Percentiles rank a stretch among this genome's conserved stretches.
Evolutionary conservation across 2,329 filamentous ascomycete genomes (phyloP).

Genomic region (Apiospora pterosperma): DNA sequence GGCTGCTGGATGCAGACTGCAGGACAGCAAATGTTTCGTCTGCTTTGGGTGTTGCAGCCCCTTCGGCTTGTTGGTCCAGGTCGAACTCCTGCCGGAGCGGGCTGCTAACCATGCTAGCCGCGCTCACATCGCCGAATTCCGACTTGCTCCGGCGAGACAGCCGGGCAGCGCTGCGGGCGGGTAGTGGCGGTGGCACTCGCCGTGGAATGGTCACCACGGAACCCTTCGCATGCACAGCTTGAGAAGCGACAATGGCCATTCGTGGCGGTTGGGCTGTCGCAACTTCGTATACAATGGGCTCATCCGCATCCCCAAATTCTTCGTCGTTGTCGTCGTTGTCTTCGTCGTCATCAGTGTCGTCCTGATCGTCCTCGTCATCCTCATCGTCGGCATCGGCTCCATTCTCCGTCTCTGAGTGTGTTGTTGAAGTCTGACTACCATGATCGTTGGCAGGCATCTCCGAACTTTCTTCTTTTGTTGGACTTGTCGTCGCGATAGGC

Average conservation of each 20-base stretch:
- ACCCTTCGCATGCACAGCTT: slow-evolving; percentile 68
- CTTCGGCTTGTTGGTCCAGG: slow-evolving; percentile 16
- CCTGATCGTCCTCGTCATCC: slow-evolving; percentile 28
- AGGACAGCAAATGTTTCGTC: slow-evolving; percentile 9
- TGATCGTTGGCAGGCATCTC: not conserved
- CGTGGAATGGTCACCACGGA: slow-evolving; percentile 84
- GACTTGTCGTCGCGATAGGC: slow-evolving; percentile 13
- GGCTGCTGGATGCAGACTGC: not conserved
- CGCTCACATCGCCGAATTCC: slow-evolving; percentile 58
- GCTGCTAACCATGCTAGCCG: slow-evolving; percentile 41
- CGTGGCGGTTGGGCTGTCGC: slow-evolving; percentile 53
- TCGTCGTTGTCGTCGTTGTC: slow-evolving; percentile 44
- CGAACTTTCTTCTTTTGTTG: slow-evolving; percentile 1
- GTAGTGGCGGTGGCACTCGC: slow-evolving; percentile 72
- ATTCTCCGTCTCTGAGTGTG: slow-evolving; percentile 16
- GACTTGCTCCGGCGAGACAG: slow-evolving; percentile 45
- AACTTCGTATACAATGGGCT: slow-evolving; percentile 68
- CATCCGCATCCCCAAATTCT: slow-evolving; percentile 47
- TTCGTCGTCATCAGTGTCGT: slow-evolving; percentile 39
- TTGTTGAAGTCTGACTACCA: slow-evolving; percentile 1
- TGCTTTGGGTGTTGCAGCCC: slow-evolving; percentile 19
- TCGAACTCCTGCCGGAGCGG: slow-evolving; percentile 49
- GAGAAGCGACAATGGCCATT: slow-evolving; percentile 58
- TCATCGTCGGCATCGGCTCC: slow-evolving; percentile 18
- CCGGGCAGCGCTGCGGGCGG: slow-evolving; percentile 71